Base-by-base conservation (phyloP, 305 asterid species). In the Fraxinus floribunda region DNA sequence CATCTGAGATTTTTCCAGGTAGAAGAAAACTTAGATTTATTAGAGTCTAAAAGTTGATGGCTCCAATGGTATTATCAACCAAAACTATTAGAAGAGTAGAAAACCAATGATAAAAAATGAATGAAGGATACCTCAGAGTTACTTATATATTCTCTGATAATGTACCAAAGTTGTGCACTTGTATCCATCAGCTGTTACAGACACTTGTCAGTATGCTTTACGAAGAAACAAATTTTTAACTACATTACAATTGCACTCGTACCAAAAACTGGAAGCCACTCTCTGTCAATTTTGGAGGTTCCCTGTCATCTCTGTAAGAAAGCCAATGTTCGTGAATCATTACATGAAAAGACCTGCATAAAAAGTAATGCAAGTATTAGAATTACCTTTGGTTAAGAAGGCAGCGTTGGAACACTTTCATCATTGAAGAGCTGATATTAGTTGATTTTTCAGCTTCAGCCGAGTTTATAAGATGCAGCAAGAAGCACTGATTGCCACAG, bases 181-280 rank as follows among this genome's bases (percentile, higher is more conserved):
- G 97, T 96, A 46, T 96, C 99, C 99, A 96, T 93, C 88, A 95
- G 90, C 99, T 95, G 97, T 82, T 55, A 87, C 78, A 85, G 35
- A 55, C 83, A 86, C 79, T 78, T 49, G 83, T 90, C 82, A 93
- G 85, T 84, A 83, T 73, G 76, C 80, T 84, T 88, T 79, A 83
- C 78, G 78, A 75, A 76, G 86, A 82, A 89, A 83, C 76, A 70
- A 57, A 75, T 60, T 44, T 46, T 62, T 80, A 77, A 76, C 71
- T 35, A 82, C 30, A 75, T 74, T 57, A 70, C 75, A 30, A 1
- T 26, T 82, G 81, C 83, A 74, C 86, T 82, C 94, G 64, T 89
- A 96, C 98, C 99, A 96, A 89, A 90, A 96, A 96, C 86, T 94
- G 98, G 90, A 96, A 96, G 76, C 99, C 99, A 81, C 97, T 91